Evolutionary conservation across 345 rosid species (phyloP).

Genomic region (Arabis hirsuta): DNA sequence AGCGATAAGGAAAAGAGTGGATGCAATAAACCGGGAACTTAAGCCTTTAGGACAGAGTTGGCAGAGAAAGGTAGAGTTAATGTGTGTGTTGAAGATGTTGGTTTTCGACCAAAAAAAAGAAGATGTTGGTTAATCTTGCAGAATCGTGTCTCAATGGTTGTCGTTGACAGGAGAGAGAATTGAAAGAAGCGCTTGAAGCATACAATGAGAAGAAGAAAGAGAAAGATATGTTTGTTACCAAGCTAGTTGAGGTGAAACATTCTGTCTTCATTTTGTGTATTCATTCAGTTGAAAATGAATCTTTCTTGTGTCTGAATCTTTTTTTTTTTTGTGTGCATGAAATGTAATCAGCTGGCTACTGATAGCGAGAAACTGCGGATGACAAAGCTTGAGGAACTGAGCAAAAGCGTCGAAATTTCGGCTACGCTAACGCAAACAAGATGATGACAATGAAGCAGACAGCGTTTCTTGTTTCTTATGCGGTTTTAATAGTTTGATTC

Average conservation of each 20-base stretch:
- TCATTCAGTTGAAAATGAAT: neutral
- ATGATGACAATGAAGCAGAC: conserved; percentile 17
- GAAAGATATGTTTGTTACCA: conserved; percentile 69
- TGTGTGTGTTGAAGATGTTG: neutral
- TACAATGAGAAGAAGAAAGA: conserved; percentile 90
- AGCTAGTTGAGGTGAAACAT: conserved; percentile 75
- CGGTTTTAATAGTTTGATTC: conserved; percentile 40
- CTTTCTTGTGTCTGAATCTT: conserved; percentile 25
- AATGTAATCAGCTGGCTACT: conserved; percentile 60
- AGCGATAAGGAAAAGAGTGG: conserved; percentile 64
- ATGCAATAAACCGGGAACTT: conserved; percentile 60
- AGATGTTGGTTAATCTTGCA: conserved; percentile 11
- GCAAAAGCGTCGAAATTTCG: conserved; percentile 60
- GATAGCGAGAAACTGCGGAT: conserved; percentile 84
- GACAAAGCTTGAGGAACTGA: conserved; percentile 92
- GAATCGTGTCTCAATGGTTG: neutral
- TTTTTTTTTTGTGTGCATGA: neutral
- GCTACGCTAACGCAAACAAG: conserved; percentile 22
- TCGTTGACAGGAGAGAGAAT: conserved; percentile 78
- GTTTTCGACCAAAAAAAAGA: too few species aligned
- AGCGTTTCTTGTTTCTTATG: conserved; percentile 22
- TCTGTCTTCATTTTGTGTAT: conserved; percentile 2
- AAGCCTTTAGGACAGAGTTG: conserved; percentile 71
- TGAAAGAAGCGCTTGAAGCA: conserved; percentile 84
- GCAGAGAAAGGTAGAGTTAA: conserved; percentile 64